Base-by-base conservation (phyloP, 208 protist species). In the Trypanosomatidae sp. region DNA sequence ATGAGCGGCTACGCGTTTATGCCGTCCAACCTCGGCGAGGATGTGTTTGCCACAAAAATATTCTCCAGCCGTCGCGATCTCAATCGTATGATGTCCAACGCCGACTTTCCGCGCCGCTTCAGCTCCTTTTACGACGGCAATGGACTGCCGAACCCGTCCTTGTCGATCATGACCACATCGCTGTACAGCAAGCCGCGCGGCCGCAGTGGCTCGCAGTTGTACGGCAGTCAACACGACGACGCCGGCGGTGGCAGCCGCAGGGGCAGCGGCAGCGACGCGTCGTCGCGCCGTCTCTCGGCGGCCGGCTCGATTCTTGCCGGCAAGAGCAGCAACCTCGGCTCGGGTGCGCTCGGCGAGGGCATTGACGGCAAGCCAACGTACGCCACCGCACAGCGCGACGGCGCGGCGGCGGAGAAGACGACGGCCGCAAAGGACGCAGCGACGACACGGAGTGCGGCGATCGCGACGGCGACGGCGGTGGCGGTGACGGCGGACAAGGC, bases 61-160 rank as follows among this genome's bases (percentile, higher is more conserved):
- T 88, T 88, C 49, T 66, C 68, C 21, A 82, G 71, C 38, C 77
- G 77, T 16, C 77, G 71, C 16, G 71, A 87, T 21, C 52, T 69
- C 16, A 56, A 71, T 32, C 41, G 39, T 23, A 33, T 78, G 11
- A 61, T 54, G 5, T 79, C 72, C 22, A 43, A 43, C 18, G 28
- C 38, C n/a, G 72, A 82, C 41, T 77, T 71, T 25, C 56, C 56
- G 3, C 68, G 67, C 13, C 67, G 61, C 13, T 67, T 70, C 40
- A 58, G 71, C 63, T 72, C 61, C 10, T 61, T 65, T 56, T 70
- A 57, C 56, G 56, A 45, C 19, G 70, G 60, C 43, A 72, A 58
- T 52, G 25, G 37, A 24, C 53, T 38, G 19, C 40, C n/a, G n/a
- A n/a, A n/a, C n/a, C n/a, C n/a, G n/a, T n/a, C n/a, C n/a, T n/a